Percentiles rank a stretch among this genome's conserved stretches.
These are phyloP conservation scores for Nigrospora sphaerica DNA, from an alignment of 2,329 filamentous ascomycete species.

Conservation along the genomic window DNA sequence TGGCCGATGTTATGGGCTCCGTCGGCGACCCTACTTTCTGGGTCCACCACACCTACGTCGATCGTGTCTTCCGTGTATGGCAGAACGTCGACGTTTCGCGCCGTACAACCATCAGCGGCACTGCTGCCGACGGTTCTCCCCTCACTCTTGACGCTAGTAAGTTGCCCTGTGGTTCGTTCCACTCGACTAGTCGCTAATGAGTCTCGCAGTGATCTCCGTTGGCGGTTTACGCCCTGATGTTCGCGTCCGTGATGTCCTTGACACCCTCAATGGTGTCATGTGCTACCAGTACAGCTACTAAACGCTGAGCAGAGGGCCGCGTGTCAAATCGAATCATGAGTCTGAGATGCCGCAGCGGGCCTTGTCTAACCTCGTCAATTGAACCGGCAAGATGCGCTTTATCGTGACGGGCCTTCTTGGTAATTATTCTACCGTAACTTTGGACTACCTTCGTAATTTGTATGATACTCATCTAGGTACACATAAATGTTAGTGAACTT, in stretches of 20 bases:
- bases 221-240: conserved; percentile 2
- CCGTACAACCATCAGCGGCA: conserved; percentile 13
- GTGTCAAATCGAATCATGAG: too few relatives aligned
- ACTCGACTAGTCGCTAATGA: neutral
- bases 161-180: too few relatives aligned
- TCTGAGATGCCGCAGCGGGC: too few relatives aligned
- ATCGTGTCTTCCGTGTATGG: conserved; percentile 2
- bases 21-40: conserved; percentile 22
- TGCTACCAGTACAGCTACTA: conserved; percentile 5
- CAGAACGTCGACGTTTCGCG: conserved; percentile 17
- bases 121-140: neutral
- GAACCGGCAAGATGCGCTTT: too few relatives aligned
- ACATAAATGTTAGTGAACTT: too few relatives aligned
- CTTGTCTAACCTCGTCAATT: too few relatives aligned
- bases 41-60: conserved; percentile 1
- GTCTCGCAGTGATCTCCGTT: neutral
- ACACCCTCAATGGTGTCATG: conserved; percentile 1
- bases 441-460: too few relatives aligned
- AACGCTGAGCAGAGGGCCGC: too few relatives aligned
- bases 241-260: neutral
- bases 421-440: too few relatives aligned
- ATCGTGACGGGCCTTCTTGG: too few relatives aligned
- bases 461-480: too few relatives aligned
- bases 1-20: conserved; percentile 23
- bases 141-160: conserved; percentile 3